phyloP scores from a whole-genome alignment of 2,329 filamentous ascomycete genomes.

The Beauveria sp. region DNA sequence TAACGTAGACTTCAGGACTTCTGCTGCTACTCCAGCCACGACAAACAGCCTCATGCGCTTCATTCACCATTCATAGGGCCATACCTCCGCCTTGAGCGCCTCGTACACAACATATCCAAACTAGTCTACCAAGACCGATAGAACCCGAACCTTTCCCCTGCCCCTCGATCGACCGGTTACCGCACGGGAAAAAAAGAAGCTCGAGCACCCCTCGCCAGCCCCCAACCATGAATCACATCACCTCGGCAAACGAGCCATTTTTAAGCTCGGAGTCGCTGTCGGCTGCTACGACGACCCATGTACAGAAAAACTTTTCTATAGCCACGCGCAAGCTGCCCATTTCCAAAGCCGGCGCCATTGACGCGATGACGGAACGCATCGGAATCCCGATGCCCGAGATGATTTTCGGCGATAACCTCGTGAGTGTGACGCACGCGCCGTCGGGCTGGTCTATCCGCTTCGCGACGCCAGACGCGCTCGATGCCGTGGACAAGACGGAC shows the following conservation, averaged over 20 bases:
- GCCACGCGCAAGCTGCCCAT: slow-evolving; percentile 87
- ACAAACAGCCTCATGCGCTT: not conserved
- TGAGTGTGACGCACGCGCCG: slow-evolving; percentile 64
- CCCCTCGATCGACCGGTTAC: not conserved
- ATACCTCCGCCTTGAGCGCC: too few relatives aligned
- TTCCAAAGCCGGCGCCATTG: slow-evolving; percentile 84
- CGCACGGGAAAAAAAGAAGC: not conserved
- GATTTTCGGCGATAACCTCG: slow-evolving; percentile 96
- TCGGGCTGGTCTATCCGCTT: slow-evolving; percentile 76
- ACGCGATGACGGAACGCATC: slow-evolving; percentile 69
- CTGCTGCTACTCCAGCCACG: not conserved
- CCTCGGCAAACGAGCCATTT: slow-evolving; percentile 43
- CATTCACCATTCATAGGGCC: too few relatives aligned
- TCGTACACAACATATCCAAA: too few relatives aligned
- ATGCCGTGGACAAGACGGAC: slow-evolving; percentile 90
- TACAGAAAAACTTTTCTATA: slow-evolving; percentile 63
- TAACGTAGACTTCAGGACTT: not conserved
- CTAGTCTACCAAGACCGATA: too few relatives aligned
- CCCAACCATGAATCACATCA: slow-evolving; percentile 31
- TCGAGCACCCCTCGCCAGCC: not conserved
- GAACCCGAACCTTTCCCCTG: too few relatives aligned
- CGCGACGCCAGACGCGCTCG: slow-evolving; percentile 78
- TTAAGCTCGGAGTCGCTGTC: slow-evolving; percentile 42
- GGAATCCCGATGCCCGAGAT: slow-evolving; percentile 92
- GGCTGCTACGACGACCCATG: slow-evolving; percentile 48